A percentile compares a stretch with the other conserved stretches of the same genome.
Evolutionary conservation across 2,329 filamentous ascomycete genomes (phyloP).

Genomic region (Pezicula radicicola): DNA sequence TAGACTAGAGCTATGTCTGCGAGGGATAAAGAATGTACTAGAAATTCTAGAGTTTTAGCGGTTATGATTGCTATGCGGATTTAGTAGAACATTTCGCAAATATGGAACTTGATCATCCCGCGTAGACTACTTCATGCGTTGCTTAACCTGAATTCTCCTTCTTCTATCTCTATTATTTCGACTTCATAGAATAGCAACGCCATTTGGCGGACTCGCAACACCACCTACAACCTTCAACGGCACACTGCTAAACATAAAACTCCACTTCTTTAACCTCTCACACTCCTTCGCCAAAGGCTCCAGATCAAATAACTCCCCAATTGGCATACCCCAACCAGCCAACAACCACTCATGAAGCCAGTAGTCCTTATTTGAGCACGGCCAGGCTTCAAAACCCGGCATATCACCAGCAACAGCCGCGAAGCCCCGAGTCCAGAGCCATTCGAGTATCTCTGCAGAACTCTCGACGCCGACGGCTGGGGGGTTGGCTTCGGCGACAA

Average conservation of each 20-base stretch:
- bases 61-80: no score
- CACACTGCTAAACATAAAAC: conserved; percentile 16
- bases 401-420: conserved; percentile 38
- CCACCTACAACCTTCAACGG: conserved; percentile 20
- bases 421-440: conserved; percentile 36
- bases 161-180: no score
- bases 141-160: no score
- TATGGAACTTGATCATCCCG: no score
- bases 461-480: conserved; percentile 41
- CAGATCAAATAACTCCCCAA: conserved; percentile 20
- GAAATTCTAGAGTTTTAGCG: no score
- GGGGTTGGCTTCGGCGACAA: conserved; percentile 22
- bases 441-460: conserved; percentile 36
- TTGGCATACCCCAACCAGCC: conserved; percentile 15
- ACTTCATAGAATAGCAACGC: conserved; percentile 24
- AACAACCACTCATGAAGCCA: conserved; percentile 14
- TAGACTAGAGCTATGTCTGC: no score
- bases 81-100: no score
- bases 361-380: conserved; percentile 5
- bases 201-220: conserved; percentile 25
- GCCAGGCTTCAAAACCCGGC: conserved; percentile 36
- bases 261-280: conserved; percentile 8
- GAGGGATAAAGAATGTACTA: no score
- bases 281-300: conserved; percentile 14
- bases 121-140: no score